phyloP scores from a whole-genome alignment of 345 rosid species.

The Brassica cretica region DNA sequence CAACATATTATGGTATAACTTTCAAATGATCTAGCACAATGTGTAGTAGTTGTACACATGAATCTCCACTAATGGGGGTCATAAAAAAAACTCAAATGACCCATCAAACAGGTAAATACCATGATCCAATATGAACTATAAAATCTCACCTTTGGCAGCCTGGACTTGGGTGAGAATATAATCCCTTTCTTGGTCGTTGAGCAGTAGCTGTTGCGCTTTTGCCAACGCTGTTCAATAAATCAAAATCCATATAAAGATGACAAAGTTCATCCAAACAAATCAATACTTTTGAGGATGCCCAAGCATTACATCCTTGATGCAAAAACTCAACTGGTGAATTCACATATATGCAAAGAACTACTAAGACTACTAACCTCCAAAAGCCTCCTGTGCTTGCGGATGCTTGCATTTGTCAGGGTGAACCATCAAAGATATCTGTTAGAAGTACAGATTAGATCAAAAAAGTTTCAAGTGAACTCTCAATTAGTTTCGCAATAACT shows the following conservation, averaged over 20 bases:
- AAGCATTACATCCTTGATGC: neutral
- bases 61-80: neutral
- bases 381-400: constrained; percentile 97
- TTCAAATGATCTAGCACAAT: neutral
- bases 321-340: neutral
- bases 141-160: constrained; percentile 78
- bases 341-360: neutral
- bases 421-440: constrained; percentile 84
- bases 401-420: constrained; percentile 99
- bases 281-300: neutral
- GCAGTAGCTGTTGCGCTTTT: constrained; percentile 83
- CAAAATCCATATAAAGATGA: constrained; percentile 18
- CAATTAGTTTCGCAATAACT: neutral
- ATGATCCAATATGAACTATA: neutral
- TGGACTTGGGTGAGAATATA: constrained; percentile 80
- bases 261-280: neutral
- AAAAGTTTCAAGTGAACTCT: constrained; percentile 1
- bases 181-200: constrained; percentile 85
- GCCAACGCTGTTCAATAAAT: constrained; percentile 71
- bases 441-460: constrained; percentile 17
- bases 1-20: neutral
- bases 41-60: neutral
- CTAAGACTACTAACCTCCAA: constrained; percentile 56
- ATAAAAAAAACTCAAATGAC: neutral
- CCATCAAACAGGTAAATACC: neutral